Conservation (phyloP, 1,139 yeast species). For the Schwanniomyces etchellsii region DNA sequence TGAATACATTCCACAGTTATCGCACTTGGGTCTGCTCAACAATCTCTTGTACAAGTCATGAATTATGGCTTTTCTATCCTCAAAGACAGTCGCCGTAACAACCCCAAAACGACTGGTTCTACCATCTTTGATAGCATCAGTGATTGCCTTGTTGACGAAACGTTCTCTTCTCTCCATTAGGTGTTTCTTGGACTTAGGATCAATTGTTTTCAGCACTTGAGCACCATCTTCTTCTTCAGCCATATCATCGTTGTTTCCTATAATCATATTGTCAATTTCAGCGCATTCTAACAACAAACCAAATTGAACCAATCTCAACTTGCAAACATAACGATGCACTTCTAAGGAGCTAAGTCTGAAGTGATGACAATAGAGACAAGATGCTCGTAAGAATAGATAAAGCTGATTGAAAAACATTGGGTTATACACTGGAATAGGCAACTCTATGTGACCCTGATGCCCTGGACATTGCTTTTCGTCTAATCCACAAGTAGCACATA, state of each 20-base stretch:
- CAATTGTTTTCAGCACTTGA: conserved; percentile 19
- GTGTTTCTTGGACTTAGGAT: conserved; percentile 37
- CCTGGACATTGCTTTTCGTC: conserved; percentile 97
- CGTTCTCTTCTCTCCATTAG: conserved; percentile 57
- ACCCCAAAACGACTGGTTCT: conserved; percentile 62
- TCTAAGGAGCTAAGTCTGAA: conserved; percentile 68
- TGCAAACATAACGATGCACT: conserved; percentile 72
- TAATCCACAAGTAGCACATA: conserved; percentile 93
- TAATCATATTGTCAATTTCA: conserved; percentile 60
- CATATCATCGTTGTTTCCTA: conserved; percentile 24
- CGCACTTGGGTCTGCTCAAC: conserved; percentile 79
- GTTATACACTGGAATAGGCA: conserved; percentile 92
- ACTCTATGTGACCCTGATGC: conserved; percentile 95
- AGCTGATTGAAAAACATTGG: conserved; percentile 91
- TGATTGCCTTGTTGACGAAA: conserved; percentile 66
- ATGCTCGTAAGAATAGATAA: conserved; percentile 73
- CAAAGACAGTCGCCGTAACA: conserved; percentile 77
- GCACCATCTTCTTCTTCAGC: conserved; percentile 30
- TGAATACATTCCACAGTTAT: conserved; percentile 92
- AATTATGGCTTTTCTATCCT: conserved; percentile 75
- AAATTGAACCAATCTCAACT: conserved; percentile 75
- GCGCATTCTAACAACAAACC: conserved; percentile 79
- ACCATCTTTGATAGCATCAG: conserved; percentile 75
- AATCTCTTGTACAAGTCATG: conserved; percentile 72
- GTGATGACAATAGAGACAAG: conserved; percentile 87